These are phyloP conservation scores for Colletotrichum salicis DNA, from an alignment of 2,329 filamentous ascomycete species.

Conservation along the genomic window DNA sequence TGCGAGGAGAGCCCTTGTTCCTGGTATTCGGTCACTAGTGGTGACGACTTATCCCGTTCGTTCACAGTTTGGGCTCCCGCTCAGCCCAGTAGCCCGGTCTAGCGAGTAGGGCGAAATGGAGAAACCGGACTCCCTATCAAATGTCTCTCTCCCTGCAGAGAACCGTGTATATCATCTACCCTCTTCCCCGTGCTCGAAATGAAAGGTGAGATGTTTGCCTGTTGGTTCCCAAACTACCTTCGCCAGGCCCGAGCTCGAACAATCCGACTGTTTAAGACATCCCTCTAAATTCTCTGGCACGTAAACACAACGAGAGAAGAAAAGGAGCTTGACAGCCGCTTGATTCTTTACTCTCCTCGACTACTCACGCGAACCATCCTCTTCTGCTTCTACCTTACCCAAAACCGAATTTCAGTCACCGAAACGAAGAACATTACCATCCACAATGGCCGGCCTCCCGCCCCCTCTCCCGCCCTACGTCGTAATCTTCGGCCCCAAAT, in stretches of 20 bases:
- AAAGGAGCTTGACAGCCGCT: background rate
- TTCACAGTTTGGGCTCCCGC: background rate
- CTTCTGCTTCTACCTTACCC: background rate
- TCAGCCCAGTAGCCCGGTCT: background rate
- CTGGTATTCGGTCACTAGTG: background rate
- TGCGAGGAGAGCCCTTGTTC: background rate
- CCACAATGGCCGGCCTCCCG: constrained; percentile 38
- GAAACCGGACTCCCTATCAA: background rate
- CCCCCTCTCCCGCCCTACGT: constrained; percentile 32
- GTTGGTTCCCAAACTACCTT: background rate
- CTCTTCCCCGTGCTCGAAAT: background rate
- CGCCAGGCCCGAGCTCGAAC: background rate
- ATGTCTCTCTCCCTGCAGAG: background rate
- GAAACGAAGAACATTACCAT: background rate
- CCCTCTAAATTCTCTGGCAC: background rate
- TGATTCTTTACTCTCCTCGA: background rate
- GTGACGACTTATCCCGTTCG: background rate
- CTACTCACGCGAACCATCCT: background rate
- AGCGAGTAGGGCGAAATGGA: background rate
- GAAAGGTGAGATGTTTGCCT: background rate
- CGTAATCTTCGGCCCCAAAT: constrained; percentile 55
- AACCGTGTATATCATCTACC: background rate
- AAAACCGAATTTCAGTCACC: background rate
- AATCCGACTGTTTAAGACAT: background rate
- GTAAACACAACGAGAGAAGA: background rate